phyloP scores from a whole-genome alignment of 2,329 filamentous ascomycete species.

The Fusarium burgessii region DNA sequence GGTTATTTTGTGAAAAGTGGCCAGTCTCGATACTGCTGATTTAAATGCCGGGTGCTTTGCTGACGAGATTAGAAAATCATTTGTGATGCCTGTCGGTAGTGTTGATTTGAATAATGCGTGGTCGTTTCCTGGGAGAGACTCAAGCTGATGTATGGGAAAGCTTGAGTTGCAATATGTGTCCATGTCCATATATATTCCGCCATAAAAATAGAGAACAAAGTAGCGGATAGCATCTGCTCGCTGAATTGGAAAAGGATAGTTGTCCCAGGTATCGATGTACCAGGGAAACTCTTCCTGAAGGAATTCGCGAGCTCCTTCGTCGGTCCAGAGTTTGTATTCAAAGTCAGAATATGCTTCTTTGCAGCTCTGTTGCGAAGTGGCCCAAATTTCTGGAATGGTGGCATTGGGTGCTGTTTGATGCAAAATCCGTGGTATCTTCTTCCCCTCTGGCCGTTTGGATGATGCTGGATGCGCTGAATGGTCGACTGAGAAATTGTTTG shows the following conservation, averaged over 20 bases:
- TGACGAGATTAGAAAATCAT: neutral
- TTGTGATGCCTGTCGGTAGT: neutral
- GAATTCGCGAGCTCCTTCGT: neutral
- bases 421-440: neutral
- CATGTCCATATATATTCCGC: neutral
- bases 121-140: neutral
- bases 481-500: neutral
- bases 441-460: neutral
- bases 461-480: neutral
- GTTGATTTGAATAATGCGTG: neutral
- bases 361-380: neutral
- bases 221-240: neutral
- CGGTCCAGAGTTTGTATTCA: constrained; percentile 1
- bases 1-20: neutral
- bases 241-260: neutral
- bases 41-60: neutral
- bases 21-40: neutral
- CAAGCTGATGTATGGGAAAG: neutral
- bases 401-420: neutral
- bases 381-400: neutral
- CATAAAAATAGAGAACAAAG: neutral
- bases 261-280: neutral
- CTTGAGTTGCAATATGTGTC: neutral
- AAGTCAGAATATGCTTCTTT: neutral
- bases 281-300: neutral